Conservation (phyloP, 176 grass and related monocot species). For the Neostapfia colusana region DNA sequence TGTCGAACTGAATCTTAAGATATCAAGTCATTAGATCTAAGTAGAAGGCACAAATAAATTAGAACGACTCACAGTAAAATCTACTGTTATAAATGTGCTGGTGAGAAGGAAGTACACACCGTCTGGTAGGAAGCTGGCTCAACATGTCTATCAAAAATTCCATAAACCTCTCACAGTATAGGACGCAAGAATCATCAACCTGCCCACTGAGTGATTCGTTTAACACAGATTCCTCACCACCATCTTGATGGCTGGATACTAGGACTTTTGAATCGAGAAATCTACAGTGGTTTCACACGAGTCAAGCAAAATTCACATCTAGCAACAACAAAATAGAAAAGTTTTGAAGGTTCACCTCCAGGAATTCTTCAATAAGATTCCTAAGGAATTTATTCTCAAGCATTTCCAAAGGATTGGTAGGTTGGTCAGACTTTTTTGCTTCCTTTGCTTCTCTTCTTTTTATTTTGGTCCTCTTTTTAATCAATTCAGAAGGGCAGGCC, state of each 20-base stretch:
- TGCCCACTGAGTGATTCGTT: slow-evolving; percentile 53
- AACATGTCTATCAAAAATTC: slow-evolving; percentile 99
- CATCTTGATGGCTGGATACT: slow-evolving; percentile 49
- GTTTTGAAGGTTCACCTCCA: slow-evolving; percentile 61
- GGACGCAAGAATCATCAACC: slow-evolving; percentile 78
- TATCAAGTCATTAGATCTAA: slow-evolving; percentile 18
- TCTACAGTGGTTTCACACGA: slow-evolving; percentile 42
- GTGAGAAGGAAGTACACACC: slow-evolving; percentile 47
- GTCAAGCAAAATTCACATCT: slow-evolving; percentile 33
- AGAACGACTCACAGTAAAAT: slow-evolving; percentile 13
- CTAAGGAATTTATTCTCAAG: slow-evolving; percentile 78
- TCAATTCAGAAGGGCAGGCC: no score
- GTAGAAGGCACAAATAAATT: background rate
- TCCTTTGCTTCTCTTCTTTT: slow-evolving; percentile 90
- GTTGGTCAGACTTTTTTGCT: slow-evolving; percentile 63
- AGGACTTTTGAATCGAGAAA: slow-evolving; percentile 87
- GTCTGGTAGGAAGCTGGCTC: slow-evolving; percentile 96
- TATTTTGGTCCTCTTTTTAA: slow-evolving; percentile 96
- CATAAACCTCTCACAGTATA: slow-evolving; percentile 99
- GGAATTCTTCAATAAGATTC: slow-evolving; percentile 90
- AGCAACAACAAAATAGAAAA: slow-evolving; percentile 22
- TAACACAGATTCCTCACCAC: slow-evolving; percentile 41
- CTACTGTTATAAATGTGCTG: slow-evolving; percentile 10
- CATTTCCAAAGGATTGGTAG: slow-evolving; percentile 52
- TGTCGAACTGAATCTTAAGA: background rate